A percentile compares a stretch with the other conserved stretches of the same genome.
These are phyloP conservation scores for Penicillium vulpinum DNA, from an alignment of 2,329 filamentous ascomycete genomes.

Conservation along the genomic window DNA sequence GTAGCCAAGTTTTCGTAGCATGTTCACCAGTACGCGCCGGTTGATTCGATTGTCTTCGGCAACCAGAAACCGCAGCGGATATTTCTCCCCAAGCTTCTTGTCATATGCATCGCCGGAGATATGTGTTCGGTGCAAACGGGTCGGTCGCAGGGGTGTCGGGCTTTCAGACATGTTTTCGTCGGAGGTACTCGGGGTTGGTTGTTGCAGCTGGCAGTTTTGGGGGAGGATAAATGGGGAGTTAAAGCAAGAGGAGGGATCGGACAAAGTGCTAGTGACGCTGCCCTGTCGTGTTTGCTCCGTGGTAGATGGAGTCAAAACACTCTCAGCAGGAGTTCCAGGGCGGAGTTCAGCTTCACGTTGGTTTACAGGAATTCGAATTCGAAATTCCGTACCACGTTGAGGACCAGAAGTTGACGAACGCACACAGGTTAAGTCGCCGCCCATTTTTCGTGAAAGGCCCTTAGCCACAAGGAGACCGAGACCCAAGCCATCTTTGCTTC, in stretches of 20 bases:
- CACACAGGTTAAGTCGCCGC: conserved; percentile 66
- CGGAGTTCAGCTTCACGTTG: conserved; percentile 48
- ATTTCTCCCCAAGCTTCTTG: conserved; percentile 57
- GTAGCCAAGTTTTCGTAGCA: conserved; percentile 68
- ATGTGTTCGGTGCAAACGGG: conserved; percentile 28
- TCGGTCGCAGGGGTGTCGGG: conserved; percentile 23
- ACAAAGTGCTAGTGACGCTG: conserved; percentile 24
- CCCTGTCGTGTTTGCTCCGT: conserved; percentile 23
- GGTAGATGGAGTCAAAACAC: conserved; percentile 36
- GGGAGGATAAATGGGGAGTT: conserved; percentile 26
- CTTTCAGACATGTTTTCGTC: conserved; percentile 30
- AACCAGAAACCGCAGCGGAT: conserved; percentile 67
- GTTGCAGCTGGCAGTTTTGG: conserved; percentile 30
- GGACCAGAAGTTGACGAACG: conserved; percentile 63
- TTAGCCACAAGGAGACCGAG: conserved; percentile 72
- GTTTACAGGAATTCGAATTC: conserved; percentile 64
- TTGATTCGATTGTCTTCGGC: conserved; percentile 75
- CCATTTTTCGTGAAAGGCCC: conserved; percentile 66
- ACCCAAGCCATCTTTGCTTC: conserved; percentile 67
- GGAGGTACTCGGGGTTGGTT: conserved; percentile 30
- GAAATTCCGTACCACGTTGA: conserved; percentile 65
- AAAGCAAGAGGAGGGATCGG: conserved; percentile 19
- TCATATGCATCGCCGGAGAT: conserved; percentile 48
- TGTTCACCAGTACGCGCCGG: conserved; percentile 64
- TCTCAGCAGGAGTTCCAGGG: conserved; percentile 51